phyloP scores from a whole-genome alignment of 2,329 filamentous ascomycete species.

The Dothistroma pini region DNA sequence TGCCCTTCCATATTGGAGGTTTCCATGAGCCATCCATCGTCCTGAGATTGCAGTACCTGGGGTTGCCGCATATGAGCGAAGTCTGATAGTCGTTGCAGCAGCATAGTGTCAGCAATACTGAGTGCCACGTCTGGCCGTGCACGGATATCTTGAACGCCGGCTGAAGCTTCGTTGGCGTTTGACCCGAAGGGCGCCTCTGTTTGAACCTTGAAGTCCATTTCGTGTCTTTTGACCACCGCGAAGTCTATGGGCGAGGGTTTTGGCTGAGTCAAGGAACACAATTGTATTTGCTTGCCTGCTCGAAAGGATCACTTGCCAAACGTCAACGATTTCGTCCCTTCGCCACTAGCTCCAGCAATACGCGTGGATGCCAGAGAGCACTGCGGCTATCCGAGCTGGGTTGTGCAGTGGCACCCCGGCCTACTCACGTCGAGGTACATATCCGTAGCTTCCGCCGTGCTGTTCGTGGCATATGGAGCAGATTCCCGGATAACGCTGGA shows the following conservation, averaged over 20 bases:
- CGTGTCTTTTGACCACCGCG: neutral
- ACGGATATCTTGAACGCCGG: neutral
- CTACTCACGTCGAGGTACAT: neutral
- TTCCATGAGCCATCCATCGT: neutral
- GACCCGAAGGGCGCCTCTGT: neutral
- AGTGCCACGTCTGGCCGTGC: neutral
- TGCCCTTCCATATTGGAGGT: neutral
- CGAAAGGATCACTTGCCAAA: neutral
- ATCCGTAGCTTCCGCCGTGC: neutral
- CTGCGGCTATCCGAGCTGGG: neutral
- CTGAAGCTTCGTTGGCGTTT: neutral
- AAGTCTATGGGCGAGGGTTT: neutral
- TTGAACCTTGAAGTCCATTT: neutral
- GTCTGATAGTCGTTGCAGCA: neutral
- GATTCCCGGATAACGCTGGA: neutral
- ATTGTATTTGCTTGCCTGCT: neutral
- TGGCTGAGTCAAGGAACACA: neutral
- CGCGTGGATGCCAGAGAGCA: neutral
- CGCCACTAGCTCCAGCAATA: neutral
- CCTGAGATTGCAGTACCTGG: neutral
- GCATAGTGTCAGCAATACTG: neutral
- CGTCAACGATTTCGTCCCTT: neutral
- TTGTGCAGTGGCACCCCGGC: neutral
- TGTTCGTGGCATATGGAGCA: neutral
- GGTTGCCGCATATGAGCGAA: neutral